Conservation (phyloP, 805 yeast species). For the Saccharomycopsis sp. region DNA sequence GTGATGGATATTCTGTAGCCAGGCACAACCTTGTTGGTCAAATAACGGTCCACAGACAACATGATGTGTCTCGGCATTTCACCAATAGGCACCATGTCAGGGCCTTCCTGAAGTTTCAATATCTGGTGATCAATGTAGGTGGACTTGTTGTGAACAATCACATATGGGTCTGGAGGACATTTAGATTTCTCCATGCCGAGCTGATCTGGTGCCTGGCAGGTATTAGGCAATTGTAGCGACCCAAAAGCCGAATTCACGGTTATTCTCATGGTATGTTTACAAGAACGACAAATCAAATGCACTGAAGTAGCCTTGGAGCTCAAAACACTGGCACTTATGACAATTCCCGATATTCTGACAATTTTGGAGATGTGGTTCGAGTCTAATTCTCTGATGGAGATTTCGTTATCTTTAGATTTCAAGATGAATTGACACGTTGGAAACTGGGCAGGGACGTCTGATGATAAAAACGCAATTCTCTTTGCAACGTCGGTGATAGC, state of each 20-base stretch:
- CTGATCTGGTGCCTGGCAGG: conserved; percentile 52
- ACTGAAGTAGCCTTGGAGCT: conserved; percentile 80
- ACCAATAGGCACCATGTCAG: conserved; percentile 98
- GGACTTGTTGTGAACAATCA: conserved; percentile 89
- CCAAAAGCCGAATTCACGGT: conserved; percentile 65
- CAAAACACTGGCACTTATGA: conserved; percentile 84
- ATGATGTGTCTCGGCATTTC: conserved; percentile 95
- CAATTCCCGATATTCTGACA: conserved; percentile 86
- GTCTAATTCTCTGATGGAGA: conserved; percentile 74
- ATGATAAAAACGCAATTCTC: conserved; percentile 45
- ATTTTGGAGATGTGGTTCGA: conserved; percentile 85
- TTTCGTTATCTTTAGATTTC: conserved; percentile 61
- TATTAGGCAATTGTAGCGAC: conserved; percentile 56
- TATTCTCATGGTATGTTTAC: conserved; percentile 72
- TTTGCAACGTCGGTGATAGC: conserved; percentile 85
- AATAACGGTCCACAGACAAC: conserved; percentile 79
- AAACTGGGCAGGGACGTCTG: conserved; percentile 44
- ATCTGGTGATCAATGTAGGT: conserved; percentile 93
- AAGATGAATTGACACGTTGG: conserved; percentile 82
- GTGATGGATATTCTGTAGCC: conserved; percentile 90
- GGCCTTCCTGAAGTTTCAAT: conserved; percentile 90
- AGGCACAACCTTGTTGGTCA: conserved; percentile 88
- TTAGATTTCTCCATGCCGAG: conserved; percentile 35
- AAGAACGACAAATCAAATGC: conserved; percentile 78
- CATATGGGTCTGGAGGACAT: conserved; percentile 91